phyloP scores from a whole-genome alignment of 139 green algal species.

The Asterochloris sp. region DNA sequence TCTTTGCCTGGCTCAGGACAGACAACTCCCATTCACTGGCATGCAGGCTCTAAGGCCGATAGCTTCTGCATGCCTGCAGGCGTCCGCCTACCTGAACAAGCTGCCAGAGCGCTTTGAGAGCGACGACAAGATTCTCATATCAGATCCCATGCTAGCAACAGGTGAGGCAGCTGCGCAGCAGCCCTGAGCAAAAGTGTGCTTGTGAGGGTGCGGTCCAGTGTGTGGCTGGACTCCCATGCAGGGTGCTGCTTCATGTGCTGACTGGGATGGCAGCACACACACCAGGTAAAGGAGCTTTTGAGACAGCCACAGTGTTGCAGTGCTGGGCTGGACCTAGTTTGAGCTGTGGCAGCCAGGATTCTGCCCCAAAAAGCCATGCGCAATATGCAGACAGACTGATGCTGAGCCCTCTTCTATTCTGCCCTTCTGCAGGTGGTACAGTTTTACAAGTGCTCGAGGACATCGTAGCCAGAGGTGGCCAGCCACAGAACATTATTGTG shows the following conservation, averaged over 20 bases:
- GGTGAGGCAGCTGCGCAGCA: conserved; percentile 14
- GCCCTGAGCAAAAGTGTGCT: not conserved
- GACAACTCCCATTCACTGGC: not conserved
- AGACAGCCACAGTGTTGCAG: too few relatives aligned
- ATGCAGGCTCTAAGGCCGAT: too few relatives aligned
- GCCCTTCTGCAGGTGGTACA: conserved; percentile 58
- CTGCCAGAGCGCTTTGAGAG: conserved; percentile 65
- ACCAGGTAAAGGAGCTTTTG: too few relatives aligned
- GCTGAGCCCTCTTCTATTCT: not conserved
- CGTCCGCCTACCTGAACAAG: conserved; percentile 91
- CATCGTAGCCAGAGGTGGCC: conserved; percentile 66
- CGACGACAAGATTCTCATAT: conserved; percentile 78
- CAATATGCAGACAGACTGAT: too few relatives aligned
- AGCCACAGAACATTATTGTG: conserved; percentile 72
- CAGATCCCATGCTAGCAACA: conserved; percentile 92
- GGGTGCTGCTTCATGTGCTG: not conserved
- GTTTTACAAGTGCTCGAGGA: conserved; percentile 71
- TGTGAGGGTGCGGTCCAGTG: not conserved
- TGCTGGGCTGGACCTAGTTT: too few relatives aligned
- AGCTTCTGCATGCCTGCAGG: conserved; percentile 39
- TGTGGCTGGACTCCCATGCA: not conserved
- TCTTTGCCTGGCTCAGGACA: not conserved
- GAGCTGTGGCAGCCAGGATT: not conserved
- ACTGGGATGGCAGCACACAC: too few relatives aligned
- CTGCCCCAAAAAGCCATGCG: not conserved